Evolutionary conservation across 2,329 filamentous ascomycete genomes (phyloP), one percentile per base, ranked within the genome.

Genomic region (Acephala macrosclerotiorum): DNA sequence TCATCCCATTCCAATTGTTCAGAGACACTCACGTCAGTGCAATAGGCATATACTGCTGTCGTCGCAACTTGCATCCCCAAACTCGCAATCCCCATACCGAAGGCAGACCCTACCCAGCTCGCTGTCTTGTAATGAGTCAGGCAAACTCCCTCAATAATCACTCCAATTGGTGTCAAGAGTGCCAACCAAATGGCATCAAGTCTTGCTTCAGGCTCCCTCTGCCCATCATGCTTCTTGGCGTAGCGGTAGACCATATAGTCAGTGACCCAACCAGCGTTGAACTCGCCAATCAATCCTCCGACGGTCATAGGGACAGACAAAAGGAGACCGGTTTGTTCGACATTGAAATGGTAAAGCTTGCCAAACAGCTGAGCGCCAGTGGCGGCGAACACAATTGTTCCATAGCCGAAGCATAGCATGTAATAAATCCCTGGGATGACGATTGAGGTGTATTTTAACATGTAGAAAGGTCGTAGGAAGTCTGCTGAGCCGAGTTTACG

Each of bases 11-110:
- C 9, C 9, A 2, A 42, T 18, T 2, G 14, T 42, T 14, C 18
- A 9, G 14, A 16, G 29, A 56, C 51, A 67, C 70, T 61, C 61
- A 72, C 75, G 61, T 80, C 76, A 7, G 72, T 78, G 12, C 69
- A 72, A 61, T 79, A 79, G 7, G 77, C 72, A 63, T 77, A 79
- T 7, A 74, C 72, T 5, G 76, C 74, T 3, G 77, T 79, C 4
- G 74, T 76, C 8, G 76, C 73, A 51, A 79, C 75, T 65, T 80
- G 77, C 35, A 78, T 65, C 16, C 78, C 77, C 57, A 76, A 72
- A 57, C 72, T 73, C 6, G 75, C 75, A 45, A 78, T 77, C 0
- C 72, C 76, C 68, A 80, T 79, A 6, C 77, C 78, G 45, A 80
- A 71, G 0, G 76, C 76, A 5, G 75, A 72, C 1, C 76, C 77